These are phyloP conservation scores for Ensete ventricosum DNA, from an alignment of 176 grass and related monocot species.

Conservation along the genomic window DNA sequence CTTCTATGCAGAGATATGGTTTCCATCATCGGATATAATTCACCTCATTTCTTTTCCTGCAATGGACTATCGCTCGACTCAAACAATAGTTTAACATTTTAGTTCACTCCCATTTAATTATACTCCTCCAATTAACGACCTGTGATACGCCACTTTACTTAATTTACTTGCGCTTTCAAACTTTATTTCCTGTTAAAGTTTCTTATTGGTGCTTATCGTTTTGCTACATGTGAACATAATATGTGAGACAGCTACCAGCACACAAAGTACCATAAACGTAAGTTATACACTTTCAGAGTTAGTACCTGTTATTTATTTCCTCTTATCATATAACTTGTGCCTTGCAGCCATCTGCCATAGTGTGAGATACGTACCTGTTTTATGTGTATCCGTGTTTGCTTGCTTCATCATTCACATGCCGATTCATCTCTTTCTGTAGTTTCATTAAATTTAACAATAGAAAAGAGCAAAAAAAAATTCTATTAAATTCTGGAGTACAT, in stretches of 20 bases:
- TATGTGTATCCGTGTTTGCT: too few species aligned
- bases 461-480: too few species aligned
- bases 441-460: too few species aligned
- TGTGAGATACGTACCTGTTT: too few species aligned
- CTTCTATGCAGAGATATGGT: not conserved
- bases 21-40: not conserved
- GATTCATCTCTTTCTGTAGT: too few species aligned
- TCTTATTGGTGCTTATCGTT: constrained; percentile 34
- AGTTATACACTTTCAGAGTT: constrained; percentile 25
- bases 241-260: constrained; percentile 91
- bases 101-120: not conserved
- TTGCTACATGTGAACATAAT: constrained; percentile 33
- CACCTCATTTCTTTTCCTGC: not conserved
- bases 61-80: not conserved
- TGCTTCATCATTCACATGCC: too few species aligned
- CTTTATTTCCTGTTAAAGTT: not conserved
- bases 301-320: not conserved
- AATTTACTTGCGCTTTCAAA: not conserved
- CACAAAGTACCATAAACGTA: constrained; percentile 99
- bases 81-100: not conserved
- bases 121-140: not conserved
- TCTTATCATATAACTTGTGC: too few species aligned
- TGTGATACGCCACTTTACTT: not conserved
- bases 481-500: too few species aligned
- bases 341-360: too few species aligned